Evolutionary conservation across 176 grass and related monocot species (phyloP).

Genomic region (Areca catechu): DNA sequence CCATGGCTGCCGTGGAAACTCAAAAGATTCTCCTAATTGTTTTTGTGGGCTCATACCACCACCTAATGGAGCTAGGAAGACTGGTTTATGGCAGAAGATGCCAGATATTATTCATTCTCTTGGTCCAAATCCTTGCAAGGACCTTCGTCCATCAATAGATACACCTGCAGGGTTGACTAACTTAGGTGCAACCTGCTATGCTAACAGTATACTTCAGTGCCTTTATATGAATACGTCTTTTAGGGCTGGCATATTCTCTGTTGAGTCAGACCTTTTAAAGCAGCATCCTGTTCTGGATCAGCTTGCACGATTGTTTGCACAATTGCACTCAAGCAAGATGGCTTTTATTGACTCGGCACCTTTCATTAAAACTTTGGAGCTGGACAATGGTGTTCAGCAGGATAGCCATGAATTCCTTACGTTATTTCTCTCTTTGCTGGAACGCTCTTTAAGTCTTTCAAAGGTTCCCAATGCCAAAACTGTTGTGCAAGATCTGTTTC

Average conservation of each 20-base stretch:
- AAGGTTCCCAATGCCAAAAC: constrained; percentile 58
- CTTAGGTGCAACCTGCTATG: constrained; percentile 88
- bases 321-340: constrained; percentile 81
- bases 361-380: constrained; percentile 72
- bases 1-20: constrained; percentile 83
- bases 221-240: constrained; percentile 96
- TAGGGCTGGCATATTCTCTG: constrained; percentile 57
- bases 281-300: constrained; percentile 83
- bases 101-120: constrained; percentile 54
- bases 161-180: constrained; percentile 94
- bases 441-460: constrained; percentile 69
- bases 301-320: constrained; percentile 62
- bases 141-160: constrained; percentile 53
- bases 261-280: constrained; percentile 60
- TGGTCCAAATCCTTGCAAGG: constrained; percentile 58
- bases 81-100: constrained; percentile 78
- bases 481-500: constrained; percentile 78
- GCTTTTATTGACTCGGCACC: constrained; percentile 81
- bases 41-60: constrained; percentile 78
- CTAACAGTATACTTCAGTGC: constrained; percentile 97
- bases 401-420: constrained; percentile 97
- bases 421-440: constrained; percentile 87
- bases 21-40: constrained; percentile 89
- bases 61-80: constrained; percentile 46
- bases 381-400: constrained; percentile 95